Evolutionary conservation across 1,139 yeast species (phyloP).

Genomic region (Debaryomyces coudertii): DNA sequence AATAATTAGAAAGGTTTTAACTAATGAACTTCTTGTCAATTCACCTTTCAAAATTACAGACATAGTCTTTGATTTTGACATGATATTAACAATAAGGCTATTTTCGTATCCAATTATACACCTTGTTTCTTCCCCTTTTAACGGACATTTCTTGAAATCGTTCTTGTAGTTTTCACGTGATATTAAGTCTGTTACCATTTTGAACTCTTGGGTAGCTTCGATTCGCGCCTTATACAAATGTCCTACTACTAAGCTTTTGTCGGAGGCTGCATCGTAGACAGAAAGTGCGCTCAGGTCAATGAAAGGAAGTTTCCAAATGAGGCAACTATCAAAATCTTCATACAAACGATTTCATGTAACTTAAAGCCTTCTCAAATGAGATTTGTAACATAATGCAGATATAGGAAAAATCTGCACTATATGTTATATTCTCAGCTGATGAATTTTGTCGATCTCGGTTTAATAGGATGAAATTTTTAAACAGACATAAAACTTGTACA

Average conservation of each 20-base stretch:
- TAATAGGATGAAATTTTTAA: neutral
- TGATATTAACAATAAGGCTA: neutral
- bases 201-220: neutral
- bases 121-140: constrained; percentile 6
- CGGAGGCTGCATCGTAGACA: neutral
- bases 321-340: neutral
- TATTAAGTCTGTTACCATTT: neutral
- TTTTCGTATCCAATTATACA: neutral
- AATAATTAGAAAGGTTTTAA: neutral
- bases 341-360: no score
- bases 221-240: neutral
- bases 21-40: constrained; percentile 1
- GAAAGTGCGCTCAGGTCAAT: neutral
- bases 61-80: constrained; percentile 7
- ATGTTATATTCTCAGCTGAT: neutral
- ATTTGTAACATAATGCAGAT: neutral
- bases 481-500: no score
- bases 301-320: neutral
- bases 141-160: neutral
- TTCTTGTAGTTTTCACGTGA: constrained; percentile 5
- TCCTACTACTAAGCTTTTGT: neutral
- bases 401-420: neutral
- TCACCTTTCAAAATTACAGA: constrained; percentile 1
- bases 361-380: no score
- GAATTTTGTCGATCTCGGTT: neutral